Percentiles rank a stretch among this genome's conserved stretches.
Evolutionary conservation across 345 rosid genomes (phyloP).

Genomic region (Populus deltoides): DNA sequence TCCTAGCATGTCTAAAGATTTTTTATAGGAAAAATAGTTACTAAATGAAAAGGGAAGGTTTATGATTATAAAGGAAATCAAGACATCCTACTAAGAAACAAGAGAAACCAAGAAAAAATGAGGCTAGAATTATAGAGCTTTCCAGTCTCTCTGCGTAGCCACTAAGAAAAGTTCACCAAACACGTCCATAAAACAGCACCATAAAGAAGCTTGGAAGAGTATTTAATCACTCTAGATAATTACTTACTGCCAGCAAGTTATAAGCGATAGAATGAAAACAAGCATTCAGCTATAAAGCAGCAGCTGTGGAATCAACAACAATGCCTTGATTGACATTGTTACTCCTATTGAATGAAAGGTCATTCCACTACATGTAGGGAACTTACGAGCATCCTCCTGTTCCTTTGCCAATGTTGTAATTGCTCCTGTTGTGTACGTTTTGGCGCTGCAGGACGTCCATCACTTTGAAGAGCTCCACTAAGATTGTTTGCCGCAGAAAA

Average conservation of each 20-base stretch:
- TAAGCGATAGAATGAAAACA: background rate
- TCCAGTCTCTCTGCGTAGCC: background rate
- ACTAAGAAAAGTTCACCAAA: background rate
- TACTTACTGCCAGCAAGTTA: conserved; percentile 2
- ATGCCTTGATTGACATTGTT: background rate
- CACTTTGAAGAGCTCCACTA: conserved; percentile 45
- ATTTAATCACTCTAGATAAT: background rate
- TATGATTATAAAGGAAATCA: background rate
- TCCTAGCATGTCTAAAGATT: conserved; percentile 1
- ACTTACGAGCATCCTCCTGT: conserved; percentile 60
- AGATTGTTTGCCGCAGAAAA: conserved; percentile 31
- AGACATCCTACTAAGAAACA: background rate
- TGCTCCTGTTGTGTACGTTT: conserved; percentile 67
- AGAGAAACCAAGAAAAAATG: background rate
- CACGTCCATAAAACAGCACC: background rate
- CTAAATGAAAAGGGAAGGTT: background rate
- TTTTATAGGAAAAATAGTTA: background rate
- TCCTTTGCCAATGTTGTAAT: conserved; percentile 68
- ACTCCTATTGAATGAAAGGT: background rate
- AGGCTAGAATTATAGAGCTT: background rate
- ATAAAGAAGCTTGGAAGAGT: background rate
- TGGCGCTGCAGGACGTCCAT: conserved; percentile 51
- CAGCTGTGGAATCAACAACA: background rate
- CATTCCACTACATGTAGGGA: conserved; percentile 10
- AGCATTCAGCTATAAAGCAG: background rate